Evolutionary conservation across 169 alveolate species (phyloP).

Genomic region (Eimeria falciformis): DNA sequence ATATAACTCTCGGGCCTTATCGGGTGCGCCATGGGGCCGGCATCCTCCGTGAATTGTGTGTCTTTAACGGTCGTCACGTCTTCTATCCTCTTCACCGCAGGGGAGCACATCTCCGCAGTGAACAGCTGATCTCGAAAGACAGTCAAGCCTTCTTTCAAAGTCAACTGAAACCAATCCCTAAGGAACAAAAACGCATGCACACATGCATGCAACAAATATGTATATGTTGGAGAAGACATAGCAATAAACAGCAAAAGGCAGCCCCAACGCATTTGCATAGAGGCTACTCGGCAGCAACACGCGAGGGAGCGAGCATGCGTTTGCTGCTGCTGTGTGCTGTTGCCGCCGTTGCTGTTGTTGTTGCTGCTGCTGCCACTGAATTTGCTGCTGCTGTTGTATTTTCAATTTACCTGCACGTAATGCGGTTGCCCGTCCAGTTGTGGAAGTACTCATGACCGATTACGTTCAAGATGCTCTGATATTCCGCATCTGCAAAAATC

Average conservation of each 20-base stretch:
- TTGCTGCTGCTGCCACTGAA: not conserved
- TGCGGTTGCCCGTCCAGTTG: constrained; percentile 96
- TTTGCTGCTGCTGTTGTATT: not conserved
- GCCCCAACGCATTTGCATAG: no score
- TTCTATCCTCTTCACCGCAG: constrained; percentile 89
- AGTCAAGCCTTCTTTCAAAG: constrained; percentile 94
- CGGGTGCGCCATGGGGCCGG: constrained; percentile 96
- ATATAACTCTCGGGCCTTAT: constrained; percentile 94
- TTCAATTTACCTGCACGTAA: constrained; percentile 89
- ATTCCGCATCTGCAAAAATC: constrained; percentile 85
- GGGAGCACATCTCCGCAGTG: constrained; percentile 86
- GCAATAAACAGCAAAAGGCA: no score
- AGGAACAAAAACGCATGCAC: not conserved
- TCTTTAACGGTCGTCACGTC: constrained; percentile 88
- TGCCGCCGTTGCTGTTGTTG: no score
- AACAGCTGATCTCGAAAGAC: constrained; percentile 94
- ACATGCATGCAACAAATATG: not conserved
- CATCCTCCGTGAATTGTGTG: constrained; percentile 93
- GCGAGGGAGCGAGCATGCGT: no score
- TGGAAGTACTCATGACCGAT: constrained; percentile 96
- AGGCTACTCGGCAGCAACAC: no score
- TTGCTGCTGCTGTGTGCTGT: no score
- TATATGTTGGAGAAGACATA: not conserved
- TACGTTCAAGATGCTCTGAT: constrained; percentile 89
- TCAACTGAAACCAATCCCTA: constrained; percentile 78